These are phyloP conservation scores for Coix lacrymajobi DNA, from an alignment of 176 grass and related monocot species.

Conservation along the genomic window DNA sequence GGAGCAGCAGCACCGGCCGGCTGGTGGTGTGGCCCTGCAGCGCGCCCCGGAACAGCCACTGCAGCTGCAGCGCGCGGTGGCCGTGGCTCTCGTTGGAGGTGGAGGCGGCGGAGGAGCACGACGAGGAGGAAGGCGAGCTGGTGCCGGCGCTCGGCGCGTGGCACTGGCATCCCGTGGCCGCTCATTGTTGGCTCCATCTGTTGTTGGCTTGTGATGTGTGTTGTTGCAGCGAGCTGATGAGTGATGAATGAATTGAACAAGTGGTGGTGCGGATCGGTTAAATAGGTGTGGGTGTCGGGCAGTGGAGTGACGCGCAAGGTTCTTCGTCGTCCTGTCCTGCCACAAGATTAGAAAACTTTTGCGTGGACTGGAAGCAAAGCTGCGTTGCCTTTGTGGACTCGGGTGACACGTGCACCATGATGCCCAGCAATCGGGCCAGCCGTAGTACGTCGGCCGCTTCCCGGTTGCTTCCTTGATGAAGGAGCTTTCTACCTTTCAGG, in stretches of 20 bases:
- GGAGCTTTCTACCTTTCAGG: too few relatives aligned
- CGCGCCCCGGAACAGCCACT: not conserved
- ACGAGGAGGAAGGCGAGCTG: not conserved
- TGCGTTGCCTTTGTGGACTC: too few relatives aligned
- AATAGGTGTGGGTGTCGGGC: not conserved
- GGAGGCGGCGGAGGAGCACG: not conserved
- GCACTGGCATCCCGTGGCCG: not conserved
- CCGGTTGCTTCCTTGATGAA: not conserved
- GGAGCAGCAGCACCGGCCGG: slow-evolving; percentile 32
- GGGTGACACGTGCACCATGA: not conserved
- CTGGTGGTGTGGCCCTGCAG: slow-evolving; percentile 4
- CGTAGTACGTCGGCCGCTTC: too few relatives aligned
- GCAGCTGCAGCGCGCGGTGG: not conserved
- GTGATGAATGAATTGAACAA: too few relatives aligned
- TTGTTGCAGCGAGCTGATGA: too few relatives aligned
- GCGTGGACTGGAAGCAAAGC: not conserved
- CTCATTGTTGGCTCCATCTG: not conserved
- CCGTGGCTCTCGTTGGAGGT: not conserved
- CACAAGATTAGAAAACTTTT: not conserved
- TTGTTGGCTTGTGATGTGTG: not conserved
- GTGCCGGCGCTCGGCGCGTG: not conserved
- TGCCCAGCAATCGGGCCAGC: not conserved
- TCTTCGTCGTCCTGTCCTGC: too few relatives aligned
- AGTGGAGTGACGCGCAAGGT: not conserved
- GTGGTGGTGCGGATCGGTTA: too few relatives aligned